Evolutionary conservation across 805 yeast genomes (phyloP).

Genomic region (Yarrowia osloensis): DNA sequence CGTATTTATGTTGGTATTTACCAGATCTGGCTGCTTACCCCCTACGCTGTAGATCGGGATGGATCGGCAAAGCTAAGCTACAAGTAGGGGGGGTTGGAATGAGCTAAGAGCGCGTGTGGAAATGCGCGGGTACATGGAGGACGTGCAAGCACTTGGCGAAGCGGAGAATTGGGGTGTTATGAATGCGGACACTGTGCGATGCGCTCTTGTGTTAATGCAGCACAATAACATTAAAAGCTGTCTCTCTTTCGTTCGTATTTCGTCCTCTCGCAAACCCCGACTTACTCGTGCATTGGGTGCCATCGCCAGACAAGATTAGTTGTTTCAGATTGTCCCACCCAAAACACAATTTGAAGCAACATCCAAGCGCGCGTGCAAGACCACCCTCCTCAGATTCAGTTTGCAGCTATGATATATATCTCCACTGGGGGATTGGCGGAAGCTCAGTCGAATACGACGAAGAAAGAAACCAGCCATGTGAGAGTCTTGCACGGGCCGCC

Average conservation of each 20-base stretch:
- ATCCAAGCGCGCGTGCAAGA: background rate
- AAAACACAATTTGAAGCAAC: background rate
- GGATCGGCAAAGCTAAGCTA: slow-evolving; percentile 22
- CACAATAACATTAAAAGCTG: background rate
- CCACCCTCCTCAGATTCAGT: background rate
- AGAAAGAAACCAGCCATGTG: background rate
- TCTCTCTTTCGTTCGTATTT: background rate
- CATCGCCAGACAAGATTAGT: slow-evolving; percentile 7
- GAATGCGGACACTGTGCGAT: too few species aligned
- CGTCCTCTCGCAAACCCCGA: background rate
- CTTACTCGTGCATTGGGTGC: background rate
- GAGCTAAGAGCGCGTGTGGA: slow-evolving; percentile 7
- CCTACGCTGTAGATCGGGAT: slow-evolving; percentile 25
- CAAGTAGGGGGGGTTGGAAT: slow-evolving; percentile 7
- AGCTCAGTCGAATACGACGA: background rate
- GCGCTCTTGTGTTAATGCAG: too few species aligned
- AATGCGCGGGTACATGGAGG: too few species aligned
- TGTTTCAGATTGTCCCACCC: slow-evolving; percentile 7
- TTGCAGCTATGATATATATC: background rate
- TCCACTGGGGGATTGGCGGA: background rate
- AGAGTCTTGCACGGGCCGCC: background rate
- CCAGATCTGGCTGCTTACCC: slow-evolving; percentile 14
- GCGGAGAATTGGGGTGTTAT: too few species aligned
- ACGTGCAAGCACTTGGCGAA: too few species aligned
- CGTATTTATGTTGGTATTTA: too few species aligned